phyloP scores from a whole-genome alignment of 2,329 filamentous ascomycete species.

The Aureobasidium sp. region DNA sequence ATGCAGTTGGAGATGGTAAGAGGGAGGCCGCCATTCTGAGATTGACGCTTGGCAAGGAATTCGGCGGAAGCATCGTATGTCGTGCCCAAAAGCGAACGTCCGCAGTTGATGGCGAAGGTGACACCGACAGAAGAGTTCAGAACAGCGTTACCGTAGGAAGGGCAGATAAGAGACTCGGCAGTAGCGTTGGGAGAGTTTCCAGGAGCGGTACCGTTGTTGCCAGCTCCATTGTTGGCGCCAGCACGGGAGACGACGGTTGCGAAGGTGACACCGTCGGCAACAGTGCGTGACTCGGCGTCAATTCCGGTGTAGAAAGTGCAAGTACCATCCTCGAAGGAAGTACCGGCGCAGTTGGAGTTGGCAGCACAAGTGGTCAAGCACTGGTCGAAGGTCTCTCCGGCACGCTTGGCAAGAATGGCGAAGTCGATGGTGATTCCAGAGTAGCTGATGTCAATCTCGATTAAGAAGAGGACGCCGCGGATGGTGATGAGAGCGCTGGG shows the following conservation, averaged over 20 bases:
- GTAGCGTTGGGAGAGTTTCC: not conserved
- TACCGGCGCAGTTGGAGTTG: constrained; percentile 1
- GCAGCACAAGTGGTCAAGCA: constrained; percentile 7
- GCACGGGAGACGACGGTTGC: not conserved
- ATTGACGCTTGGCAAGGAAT: not conserved
- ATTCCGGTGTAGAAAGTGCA: constrained; percentile 10
- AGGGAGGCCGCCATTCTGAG: not conserved
- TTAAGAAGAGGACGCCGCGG: not conserved
- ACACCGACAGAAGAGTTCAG: not conserved
- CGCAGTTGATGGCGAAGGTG: not conserved
- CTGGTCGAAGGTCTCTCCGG: not conserved
- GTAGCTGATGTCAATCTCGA: not conserved
- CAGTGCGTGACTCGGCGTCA: not conserved
- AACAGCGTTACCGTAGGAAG: not conserved
- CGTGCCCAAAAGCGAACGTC: not conserved
- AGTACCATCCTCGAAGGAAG: not conserved
- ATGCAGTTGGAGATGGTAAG: constrained; percentile 11
- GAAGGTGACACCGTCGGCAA: not conserved
- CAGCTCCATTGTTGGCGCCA: not conserved
- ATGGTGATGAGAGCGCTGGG: not conserved
- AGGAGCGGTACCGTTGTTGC: not conserved
- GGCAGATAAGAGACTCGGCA: constrained; percentile 10
- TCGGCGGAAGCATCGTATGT: not conserved
- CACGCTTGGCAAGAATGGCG: constrained; percentile 2
- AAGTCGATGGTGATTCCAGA: constrained; percentile 8